Evolutionary conservation across 2,329 filamentous ascomycete species (phyloP).

Genomic region (Epichloe elymi): DNA sequence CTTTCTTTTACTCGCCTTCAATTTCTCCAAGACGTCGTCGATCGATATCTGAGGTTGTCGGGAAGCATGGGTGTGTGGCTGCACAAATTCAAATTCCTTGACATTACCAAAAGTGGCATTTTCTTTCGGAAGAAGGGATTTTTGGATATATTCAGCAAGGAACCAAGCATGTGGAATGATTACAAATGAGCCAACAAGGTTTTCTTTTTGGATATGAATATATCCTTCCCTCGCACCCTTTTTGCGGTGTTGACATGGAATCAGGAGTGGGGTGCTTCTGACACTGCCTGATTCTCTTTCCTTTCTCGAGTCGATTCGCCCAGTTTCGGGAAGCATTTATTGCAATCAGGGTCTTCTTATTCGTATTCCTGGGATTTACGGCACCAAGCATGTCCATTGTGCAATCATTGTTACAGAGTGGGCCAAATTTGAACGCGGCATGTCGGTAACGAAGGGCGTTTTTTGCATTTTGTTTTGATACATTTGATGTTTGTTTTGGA

Average conservation of each 20-base stretch:
- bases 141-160: not conserved
- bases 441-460: not conserved
- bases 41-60: not conserved
- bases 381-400: slow-evolving; percentile 3
- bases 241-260: too few relatives aligned
- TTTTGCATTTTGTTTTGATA: not conserved
- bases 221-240: too few relatives aligned
- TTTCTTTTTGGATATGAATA: not conserved
- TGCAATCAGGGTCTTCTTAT: slow-evolving; percentile 4
- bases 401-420: not conserved
- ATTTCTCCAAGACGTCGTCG: not conserved
- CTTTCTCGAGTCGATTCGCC: not conserved
- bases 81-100: not conserved
- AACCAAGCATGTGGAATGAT: not conserved
- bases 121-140: not conserved
- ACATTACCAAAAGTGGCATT: not conserved
- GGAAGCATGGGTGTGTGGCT: not conserved
- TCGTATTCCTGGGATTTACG: slow-evolving; percentile 5
- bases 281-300: too few relatives aligned
- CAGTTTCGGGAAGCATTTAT: not conserved
- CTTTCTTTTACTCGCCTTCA: not conserved
- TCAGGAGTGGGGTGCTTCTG: too few relatives aligned
- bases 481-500: not conserved
- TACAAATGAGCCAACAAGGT: not conserved
- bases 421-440: not conserved